Percentiles rank a stretch among this genome's conserved stretches.
Evolutionary conservation across 805 yeast species (phyloP).

Genomic region (Nakazawaea ambrosiae): DNA sequence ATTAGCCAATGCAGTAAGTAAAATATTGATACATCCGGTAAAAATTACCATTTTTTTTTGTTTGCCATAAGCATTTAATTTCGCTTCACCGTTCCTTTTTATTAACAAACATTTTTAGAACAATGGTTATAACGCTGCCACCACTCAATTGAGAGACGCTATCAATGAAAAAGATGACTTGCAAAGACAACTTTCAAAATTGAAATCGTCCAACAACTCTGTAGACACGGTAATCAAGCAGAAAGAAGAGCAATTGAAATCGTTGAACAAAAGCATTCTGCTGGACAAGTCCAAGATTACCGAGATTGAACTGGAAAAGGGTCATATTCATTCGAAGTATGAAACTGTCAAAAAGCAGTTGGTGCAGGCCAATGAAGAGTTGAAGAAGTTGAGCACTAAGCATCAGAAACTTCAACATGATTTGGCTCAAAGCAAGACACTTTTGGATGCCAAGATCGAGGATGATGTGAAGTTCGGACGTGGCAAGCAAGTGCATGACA

Average conservation of each 20-base stretch:
- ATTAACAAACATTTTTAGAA: conserved; percentile 11
- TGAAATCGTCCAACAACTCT: conserved; percentile 29
- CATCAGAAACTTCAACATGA: conserved; percentile 38
- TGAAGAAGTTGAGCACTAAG: conserved; percentile 18
- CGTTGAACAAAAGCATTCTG: conserved; percentile 19
- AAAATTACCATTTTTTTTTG: conserved; percentile 3
- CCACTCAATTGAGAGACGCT: conserved; percentile 28
- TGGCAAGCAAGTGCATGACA: conserved; percentile 37
- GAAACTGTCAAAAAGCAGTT: conserved; percentile 21
- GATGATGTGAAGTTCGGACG: conserved; percentile 36
- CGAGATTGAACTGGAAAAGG: conserved; percentile 9
- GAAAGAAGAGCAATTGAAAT: conserved; percentile 28
- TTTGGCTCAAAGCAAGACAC: conserved; percentile 31
- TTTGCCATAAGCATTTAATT: too few species aligned
- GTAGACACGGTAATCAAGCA: conserved; percentile 26
- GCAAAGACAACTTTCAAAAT: conserved; percentile 28
- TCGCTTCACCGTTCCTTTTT: conserved; percentile 1
- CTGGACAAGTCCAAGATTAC: conserved; percentile 19
- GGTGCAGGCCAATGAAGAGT: conserved; percentile 17
- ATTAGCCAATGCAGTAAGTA: conserved; percentile 23
- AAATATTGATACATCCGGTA: conserved; percentile 7
- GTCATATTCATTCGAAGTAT: conserved; percentile 7
- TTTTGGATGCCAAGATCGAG: conserved; percentile 33
- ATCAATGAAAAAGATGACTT: conserved; percentile 38
- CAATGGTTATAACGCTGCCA: conserved; percentile 21